Conservation (phyloP, 1,284 basidiomycete species). For the Malassezia slooffiae region DNA sequence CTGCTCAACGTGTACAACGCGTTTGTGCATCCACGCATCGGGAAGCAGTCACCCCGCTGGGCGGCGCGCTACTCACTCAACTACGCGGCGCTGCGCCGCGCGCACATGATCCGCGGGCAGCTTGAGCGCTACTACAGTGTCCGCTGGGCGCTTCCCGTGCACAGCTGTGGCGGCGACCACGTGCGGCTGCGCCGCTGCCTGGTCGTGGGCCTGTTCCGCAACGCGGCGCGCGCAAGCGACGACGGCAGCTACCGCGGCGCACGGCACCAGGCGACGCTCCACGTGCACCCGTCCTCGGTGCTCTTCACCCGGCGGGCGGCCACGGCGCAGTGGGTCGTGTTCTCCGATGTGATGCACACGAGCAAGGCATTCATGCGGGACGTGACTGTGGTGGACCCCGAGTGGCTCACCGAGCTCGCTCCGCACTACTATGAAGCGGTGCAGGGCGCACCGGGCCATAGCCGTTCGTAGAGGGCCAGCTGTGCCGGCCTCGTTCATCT, state of each 20-base stretch:
- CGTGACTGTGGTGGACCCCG: slow-evolving; percentile 48
- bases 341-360: slow-evolving; percentile 89
- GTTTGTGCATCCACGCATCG: slow-evolving; percentile 61
- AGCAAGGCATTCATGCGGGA: slow-evolving; percentile 63
- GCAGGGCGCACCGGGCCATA: no score
- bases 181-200: slow-evolving; percentile 69
- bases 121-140: slow-evolving; percentile 75
- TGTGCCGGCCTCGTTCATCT: no score
- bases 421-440: slow-evolving; percentile 16
- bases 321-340: slow-evolving; percentile 75
- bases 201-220: slow-evolving; percentile 83
- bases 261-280: slow-evolving; percentile 57
- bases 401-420: slow-evolving; percentile 52
- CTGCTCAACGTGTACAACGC: slow-evolving; percentile 87
- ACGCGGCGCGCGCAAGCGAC: slow-evolving; percentile 74
- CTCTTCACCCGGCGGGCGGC: slow-evolving; percentile 81
- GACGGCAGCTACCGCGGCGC: slow-evolving; percentile 82
- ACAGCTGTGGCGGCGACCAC: slow-evolving; percentile 50
- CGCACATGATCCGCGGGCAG: slow-evolving; percentile 79
- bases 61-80: slow-evolving; percentile 83
- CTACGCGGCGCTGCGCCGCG: slow-evolving; percentile 80
- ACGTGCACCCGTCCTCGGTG: slow-evolving; percentile 86
- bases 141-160: slow-evolving; percentile 11
- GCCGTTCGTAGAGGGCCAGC: no score
- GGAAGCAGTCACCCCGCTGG: slow-evolving; percentile 71